These are phyloP conservation scores for Thymus mandschuricus DNA, from an alignment of 257 asterid genomes.

Conservation along the genomic window DNA sequence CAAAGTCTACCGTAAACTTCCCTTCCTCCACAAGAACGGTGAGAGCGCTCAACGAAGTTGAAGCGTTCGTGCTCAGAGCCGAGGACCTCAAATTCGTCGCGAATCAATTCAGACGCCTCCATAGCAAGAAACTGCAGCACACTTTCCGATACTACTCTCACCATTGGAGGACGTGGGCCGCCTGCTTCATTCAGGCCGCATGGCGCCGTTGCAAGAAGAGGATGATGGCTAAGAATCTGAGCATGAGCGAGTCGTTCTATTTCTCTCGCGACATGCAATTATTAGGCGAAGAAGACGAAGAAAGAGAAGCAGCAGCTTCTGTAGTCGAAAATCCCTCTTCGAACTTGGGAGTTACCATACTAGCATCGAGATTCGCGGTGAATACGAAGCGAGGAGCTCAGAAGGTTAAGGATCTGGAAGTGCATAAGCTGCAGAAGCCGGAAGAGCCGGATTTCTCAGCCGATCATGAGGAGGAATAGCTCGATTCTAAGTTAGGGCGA, in stretches of 20 bases:
- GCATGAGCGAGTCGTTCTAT: conserved; percentile 54
- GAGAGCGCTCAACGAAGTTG: conserved; percentile 70
- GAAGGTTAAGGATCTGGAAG: conserved; percentile 55
- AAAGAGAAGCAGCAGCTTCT: conserved; percentile 15
- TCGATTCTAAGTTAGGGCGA: background rate
- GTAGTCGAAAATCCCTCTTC: conserved; percentile 31
- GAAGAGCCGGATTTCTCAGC: conserved; percentile 82
- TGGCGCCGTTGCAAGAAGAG: conserved; percentile 69
- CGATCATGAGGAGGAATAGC: conserved; percentile 67
- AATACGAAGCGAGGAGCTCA: conserved; percentile 72
- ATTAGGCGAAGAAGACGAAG: conserved; percentile 28
- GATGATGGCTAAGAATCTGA: conserved; percentile 44
- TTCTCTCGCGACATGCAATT: conserved; percentile 34
- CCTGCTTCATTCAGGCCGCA: conserved; percentile 78
- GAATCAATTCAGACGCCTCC: conserved; percentile 80
- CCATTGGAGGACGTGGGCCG: conserved; percentile 92
- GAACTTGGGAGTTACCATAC: conserved; percentile 58
- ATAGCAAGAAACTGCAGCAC: conserved; percentile 82
- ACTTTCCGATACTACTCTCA: conserved; percentile 77
- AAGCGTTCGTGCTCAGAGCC: conserved; percentile 77
- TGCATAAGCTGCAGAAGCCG: conserved; percentile 69
- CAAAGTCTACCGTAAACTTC: conserved; percentile 58
- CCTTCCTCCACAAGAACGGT: conserved; percentile 88
- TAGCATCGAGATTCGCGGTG: conserved; percentile 79
- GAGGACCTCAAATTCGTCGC: conserved; percentile 89